Evolutionary conservation across 1,139 yeast species (phyloP).

Genomic region (Saccharomyces hybrid): DNA sequence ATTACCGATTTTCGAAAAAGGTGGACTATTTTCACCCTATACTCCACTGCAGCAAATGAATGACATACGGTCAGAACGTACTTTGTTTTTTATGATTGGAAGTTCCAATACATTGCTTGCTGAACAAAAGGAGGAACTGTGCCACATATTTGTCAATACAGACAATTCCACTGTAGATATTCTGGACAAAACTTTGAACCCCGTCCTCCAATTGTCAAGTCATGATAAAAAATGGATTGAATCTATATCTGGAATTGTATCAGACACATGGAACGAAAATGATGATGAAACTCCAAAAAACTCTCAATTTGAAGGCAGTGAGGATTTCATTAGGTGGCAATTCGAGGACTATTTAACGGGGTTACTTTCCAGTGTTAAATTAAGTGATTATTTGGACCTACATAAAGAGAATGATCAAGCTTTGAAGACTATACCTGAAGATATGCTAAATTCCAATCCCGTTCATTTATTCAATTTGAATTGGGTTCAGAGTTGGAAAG

Average conservation of each 20-base stretch:
- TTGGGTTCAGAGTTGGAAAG: slow-evolving; percentile 60
- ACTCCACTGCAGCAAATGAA: slow-evolving; percentile 85
- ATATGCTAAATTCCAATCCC: slow-evolving; percentile 34
- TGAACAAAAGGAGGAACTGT: slow-evolving; percentile 51
- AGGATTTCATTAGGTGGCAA: slow-evolving; percentile 78
- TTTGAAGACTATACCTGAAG: slow-evolving; percentile 22
- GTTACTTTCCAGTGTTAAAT: slow-evolving; percentile 64
- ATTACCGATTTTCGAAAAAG: slow-evolving; percentile 73
- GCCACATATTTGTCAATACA: slow-evolving; percentile 50
- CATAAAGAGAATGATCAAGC: slow-evolving; percentile 34
- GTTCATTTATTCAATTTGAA: slow-evolving; percentile 43
- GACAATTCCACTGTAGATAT: slow-evolving; percentile 46
- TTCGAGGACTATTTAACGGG: slow-evolving; percentile 87
- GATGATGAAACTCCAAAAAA: slow-evolving; percentile 41
- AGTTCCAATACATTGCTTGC: slow-evolving; percentile 77
- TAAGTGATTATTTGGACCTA: slow-evolving; percentile 46
- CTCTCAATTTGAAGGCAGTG: slow-evolving; percentile 62
- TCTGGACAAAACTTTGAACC: slow-evolving; percentile 34
- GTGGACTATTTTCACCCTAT: slow-evolving; percentile 88
- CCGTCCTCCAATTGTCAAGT: slow-evolving; percentile 45
- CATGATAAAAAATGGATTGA: slow-evolving; percentile 70
- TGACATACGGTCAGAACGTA: slow-evolving; percentile 51
- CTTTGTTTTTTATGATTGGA: slow-evolving; percentile 71
- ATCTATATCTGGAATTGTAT: slow-evolving; percentile 21
- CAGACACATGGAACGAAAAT: slow-evolving; percentile 37